phyloP scores from a whole-genome alignment of 768 basidiomycete genomes.

The Russula sp. region DNA sequence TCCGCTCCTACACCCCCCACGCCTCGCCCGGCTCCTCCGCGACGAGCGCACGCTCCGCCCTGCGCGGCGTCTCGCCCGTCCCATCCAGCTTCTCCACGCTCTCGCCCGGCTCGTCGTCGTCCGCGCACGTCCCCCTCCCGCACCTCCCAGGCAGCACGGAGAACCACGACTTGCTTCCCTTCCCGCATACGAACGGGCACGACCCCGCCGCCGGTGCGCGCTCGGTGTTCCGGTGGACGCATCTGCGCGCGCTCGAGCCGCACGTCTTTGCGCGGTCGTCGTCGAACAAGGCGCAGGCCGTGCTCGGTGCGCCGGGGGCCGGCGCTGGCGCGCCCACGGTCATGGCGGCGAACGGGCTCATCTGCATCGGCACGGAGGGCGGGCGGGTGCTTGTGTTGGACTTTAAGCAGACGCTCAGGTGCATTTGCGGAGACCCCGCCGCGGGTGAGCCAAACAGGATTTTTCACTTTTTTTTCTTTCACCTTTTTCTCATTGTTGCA shows the following conservation, averaged over 20 bases:
- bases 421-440: slow-evolving; percentile 67
- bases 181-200: slow-evolving; percentile 16
- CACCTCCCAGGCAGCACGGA: not conserved
- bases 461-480: not conserved
- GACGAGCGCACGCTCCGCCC: slow-evolving; percentile 37
- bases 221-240: slow-evolving; percentile 74
- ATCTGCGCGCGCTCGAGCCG: slow-evolving; percentile 51
- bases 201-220: slow-evolving; percentile 30
- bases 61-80: slow-evolving; percentile 45
- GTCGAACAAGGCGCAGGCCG: slow-evolving; percentile 52
- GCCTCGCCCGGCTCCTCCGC: slow-evolving; percentile 39
- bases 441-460: slow-evolving; percentile 40
- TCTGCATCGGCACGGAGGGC: slow-evolving; percentile 81
- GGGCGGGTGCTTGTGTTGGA: slow-evolving; percentile 83
- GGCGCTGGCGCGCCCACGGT: slow-evolving; percentile 63
- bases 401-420: slow-evolving; percentile 80
- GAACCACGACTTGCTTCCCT: slow-evolving; percentile 22
- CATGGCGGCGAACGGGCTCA: slow-evolving; percentile 76
- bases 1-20: slow-evolving; percentile 61
- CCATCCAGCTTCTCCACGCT: slow-evolving; percentile 45
- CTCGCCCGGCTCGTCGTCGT: slow-evolving; percentile 56
- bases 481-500: too few relatives aligned
- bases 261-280: slow-evolving; percentile 49
- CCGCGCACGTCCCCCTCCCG: slow-evolving; percentile 39
- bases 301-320: slow-evolving; percentile 51